Base-by-base conservation (phyloP, 2,329 filamentous ascomycete genomes). In the Zelopaecilomyces penicillatus region DNA sequence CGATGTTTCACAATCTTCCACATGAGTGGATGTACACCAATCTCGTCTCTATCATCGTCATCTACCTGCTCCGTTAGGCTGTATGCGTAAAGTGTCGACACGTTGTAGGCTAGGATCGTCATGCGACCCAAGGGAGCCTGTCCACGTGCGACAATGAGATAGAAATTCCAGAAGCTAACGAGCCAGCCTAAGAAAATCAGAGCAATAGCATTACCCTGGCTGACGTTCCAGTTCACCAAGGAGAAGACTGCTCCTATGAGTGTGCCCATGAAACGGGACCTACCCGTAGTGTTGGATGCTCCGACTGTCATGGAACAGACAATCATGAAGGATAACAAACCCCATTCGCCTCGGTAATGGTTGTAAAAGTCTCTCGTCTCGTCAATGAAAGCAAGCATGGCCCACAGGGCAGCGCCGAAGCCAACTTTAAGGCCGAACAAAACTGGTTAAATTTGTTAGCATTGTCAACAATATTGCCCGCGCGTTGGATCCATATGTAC, bases 241-340 rank as follows among this genome's bases (percentile, higher is more conserved):
- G 88, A 85, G 49, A 83, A 81, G 4, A 75, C 59, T 10, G 87
- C 87, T 27, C 90, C 90, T 33, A 91, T 70, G 42, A 86, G 74
- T 2, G 89, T 95, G 48, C 89, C 89, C 6, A 86, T 69, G 57
- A 95, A 90, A 53, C 90, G 82, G 42, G 87, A 80, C 63, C 81
- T 80, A 2, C 87, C 88, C 0, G 89, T 95, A 1, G 89, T 94
- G 62, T 95, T 96, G 30, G 87, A 87, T 6, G 89, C 87, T 19
- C 90, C 90, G 29, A 95, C 87, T 0, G 89, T 95, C 87, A 95
- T 95, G 29, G 85, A 88, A 62, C 88, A 95, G 26, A 96, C 90
- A 58, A 95, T 79, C 89, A 95, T 95, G 67, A 94, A 95, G 0
- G 87, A 93, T 40, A 95, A 66, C 4, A 96, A 71, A n/a, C 90